phyloP scores from a whole-genome alignment of 768 basidiomycete genomes.

The Russula emetica region DNA sequence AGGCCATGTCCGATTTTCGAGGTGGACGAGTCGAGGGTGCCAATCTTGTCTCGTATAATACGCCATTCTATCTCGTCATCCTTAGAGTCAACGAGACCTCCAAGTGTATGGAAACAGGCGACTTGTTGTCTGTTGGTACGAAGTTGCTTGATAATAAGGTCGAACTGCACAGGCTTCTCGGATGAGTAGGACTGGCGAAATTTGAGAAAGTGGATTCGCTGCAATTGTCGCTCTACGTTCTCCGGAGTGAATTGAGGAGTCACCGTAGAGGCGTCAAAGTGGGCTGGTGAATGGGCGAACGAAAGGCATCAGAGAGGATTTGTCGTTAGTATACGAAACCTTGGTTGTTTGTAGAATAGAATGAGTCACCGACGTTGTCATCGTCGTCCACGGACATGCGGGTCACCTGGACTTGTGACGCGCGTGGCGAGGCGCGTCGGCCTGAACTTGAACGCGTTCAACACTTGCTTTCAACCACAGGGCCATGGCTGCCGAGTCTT shows the following conservation, averaged over 20 bases:
- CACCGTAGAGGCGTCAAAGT: slow-evolving; percentile 57
- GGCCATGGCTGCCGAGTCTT: slow-evolving; percentile 43
- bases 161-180: slow-evolving; percentile 95
- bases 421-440: slow-evolving; percentile 20
- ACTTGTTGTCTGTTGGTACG: slow-evolving; percentile 86
- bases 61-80: slow-evolving; percentile 95
- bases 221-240: slow-evolving; percentile 82
- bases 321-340: background rate
- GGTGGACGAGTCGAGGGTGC: slow-evolving; percentile 80
- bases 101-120: slow-evolving; percentile 78
- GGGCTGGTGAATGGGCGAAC: background rate
- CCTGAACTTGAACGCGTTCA: background rate
- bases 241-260: slow-evolving; percentile 72
- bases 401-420: background rate
- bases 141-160: slow-evolving; percentile 90
- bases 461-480: slow-evolving; percentile 6
- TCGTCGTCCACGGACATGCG: background rate
- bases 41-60: slow-evolving; percentile 86
- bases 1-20: slow-evolving; percentile 82
- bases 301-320: background rate
- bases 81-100: slow-evolving; percentile 87
- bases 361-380: background rate
- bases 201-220: slow-evolving; percentile 86
- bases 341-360: background rate
- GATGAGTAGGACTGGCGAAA: slow-evolving; percentile 82